Base-by-base conservation (phyloP, 305 asterid species). In the Withania somnifera region DNA sequence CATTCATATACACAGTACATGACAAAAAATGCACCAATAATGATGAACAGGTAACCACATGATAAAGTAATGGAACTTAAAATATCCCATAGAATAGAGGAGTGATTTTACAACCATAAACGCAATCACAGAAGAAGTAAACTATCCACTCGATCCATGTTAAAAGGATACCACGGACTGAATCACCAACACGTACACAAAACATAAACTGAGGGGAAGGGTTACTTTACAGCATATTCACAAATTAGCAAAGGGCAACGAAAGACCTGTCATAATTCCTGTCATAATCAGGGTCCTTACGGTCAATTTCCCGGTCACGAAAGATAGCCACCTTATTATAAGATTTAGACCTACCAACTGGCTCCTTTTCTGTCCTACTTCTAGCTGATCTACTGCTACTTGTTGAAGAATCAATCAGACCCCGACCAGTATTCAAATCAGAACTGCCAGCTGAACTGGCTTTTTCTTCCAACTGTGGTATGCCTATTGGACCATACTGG, bases 271-370 rank as follows among this genome's bases (percentile, higher is more conserved):
- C 98, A 77, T 97, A 97, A 86, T 84, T 95, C 91, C 99, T 88
- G 87, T 95, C 89, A 82, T 97, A 97, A 86, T 97, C 99, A 40
- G 99, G 99, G 88, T 97, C 99, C 86, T 92, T 92, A 69, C 98
- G 91, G 68, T 97, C 99, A 84, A 90, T 78, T 76, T 97, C 99
- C 83, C 97, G 98, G 84, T 97, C 99, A 82, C 98, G 92, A 83
- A 97, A 90, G 81, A 97, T 93, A 52, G 99, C 99, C 87, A 97
- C 99, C 87, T 91, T 91, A 88, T 84, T 93, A 84, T 87, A 88
- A 82, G 88, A 80, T 86, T 84, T 93, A 47, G 91, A 84, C 87
- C 97, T 90, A 76, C 90, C 94, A 76, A 88, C 86, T 20, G 97
- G 92, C 85, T 93, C 98, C 88, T 88, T 95, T 78, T 97, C 99